Base-by-base conservation (phyloP, 768 basidiomycete genomes). In the Pholiota molesta region DNA sequence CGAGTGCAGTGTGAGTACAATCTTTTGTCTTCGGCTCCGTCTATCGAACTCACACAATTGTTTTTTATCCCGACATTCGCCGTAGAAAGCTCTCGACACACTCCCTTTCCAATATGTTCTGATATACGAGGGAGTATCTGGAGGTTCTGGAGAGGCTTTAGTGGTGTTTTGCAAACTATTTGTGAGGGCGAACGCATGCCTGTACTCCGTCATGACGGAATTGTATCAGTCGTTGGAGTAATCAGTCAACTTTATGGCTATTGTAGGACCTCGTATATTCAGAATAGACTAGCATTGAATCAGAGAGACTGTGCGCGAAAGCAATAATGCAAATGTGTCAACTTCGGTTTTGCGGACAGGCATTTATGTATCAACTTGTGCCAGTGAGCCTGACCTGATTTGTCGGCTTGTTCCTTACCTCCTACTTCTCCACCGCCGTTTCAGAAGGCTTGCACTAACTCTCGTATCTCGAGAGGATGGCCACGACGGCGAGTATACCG, bases 401-500 rank as follows among this genome's bases (percentile, higher is more conserved):
- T 73, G 74, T 73, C 69, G 71, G 72, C 69, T 75, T 76, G 71
- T 69, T 72, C 71, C 71, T 70, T 73, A 67, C 71, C 68, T 69
- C 61, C 66, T 65, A 69, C 68, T 67, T 65, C 66, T 60, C 69
- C 66, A 59, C 63, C 65, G 65, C 65, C 69, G 68, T 69, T 67
- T 68, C 70, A 62, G 51, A 69, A 65, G 66, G 67, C 64, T 65
- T 61, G 66, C 57, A 60, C 61, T 57, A 51, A 66, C 57, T 68
- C 67, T 67, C 69, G 65, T 67, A 59, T 58, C 54, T 62, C 68
- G 55, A 68, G 70, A 74, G 73, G 67, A 92, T 92, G 91, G 84
- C 89, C 70, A 86, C 90, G 69, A 86, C 88, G 75, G 86, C 87
- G 69, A 83, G 81, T 75, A 76, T 87, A 73, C 88, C 91, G 67